A percentile compares a stretch with the other conserved stretches of the same genome.
Conservation (phyloP, 2,329 filamentous ascomycete species). For the Cadophora sp. region DNA sequence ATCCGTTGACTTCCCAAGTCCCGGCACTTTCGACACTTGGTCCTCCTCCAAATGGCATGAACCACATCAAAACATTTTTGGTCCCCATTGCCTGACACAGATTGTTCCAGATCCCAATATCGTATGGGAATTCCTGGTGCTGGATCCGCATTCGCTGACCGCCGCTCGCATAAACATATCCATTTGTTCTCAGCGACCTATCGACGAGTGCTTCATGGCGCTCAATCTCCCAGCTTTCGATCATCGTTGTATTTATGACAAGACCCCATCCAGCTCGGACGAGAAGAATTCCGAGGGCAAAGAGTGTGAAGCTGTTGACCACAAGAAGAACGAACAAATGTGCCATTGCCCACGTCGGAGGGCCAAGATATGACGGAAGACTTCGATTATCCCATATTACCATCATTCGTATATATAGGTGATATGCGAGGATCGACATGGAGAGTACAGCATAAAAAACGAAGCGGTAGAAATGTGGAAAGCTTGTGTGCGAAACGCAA, state of each 20-base stretch:
- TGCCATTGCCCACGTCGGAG: constrained; percentile 62
- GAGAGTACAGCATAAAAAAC: constrained; percentile 71
- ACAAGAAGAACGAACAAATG: constrained; percentile 66
- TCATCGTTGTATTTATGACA: constrained; percentile 76
- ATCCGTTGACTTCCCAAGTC: constrained; percentile 77
- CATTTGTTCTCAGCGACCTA: constrained; percentile 51
- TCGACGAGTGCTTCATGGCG: constrained; percentile 64
- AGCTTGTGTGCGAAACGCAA: constrained; percentile 82
- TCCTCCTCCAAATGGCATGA: constrained; percentile 68
- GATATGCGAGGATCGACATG: constrained; percentile 62
- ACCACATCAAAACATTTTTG: constrained; percentile 69
- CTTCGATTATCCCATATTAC: constrained; percentile 69
- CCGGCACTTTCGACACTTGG: constrained; percentile 50
- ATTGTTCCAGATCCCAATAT: constrained; percentile 77
- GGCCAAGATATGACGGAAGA: constrained; percentile 78
- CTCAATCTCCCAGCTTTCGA: constrained; percentile 79
- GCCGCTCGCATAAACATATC: constrained; percentile 50
- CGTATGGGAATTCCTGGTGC: constrained; percentile 81
- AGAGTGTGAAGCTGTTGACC: constrained; percentile 63
- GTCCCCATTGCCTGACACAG: constrained; percentile 79
- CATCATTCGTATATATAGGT: constrained; percentile 65
- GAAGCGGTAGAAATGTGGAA: constrained; percentile 84
- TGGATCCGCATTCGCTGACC: constrained; percentile 61
- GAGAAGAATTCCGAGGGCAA: constrained; percentile 71
- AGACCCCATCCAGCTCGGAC: constrained; percentile 67